Percentiles rank a stretch among this genome's conserved stretches.
Evolutionary conservation across 208 protist genomes (phyloP).

Genomic region (Leishmania mexicana): DNA sequence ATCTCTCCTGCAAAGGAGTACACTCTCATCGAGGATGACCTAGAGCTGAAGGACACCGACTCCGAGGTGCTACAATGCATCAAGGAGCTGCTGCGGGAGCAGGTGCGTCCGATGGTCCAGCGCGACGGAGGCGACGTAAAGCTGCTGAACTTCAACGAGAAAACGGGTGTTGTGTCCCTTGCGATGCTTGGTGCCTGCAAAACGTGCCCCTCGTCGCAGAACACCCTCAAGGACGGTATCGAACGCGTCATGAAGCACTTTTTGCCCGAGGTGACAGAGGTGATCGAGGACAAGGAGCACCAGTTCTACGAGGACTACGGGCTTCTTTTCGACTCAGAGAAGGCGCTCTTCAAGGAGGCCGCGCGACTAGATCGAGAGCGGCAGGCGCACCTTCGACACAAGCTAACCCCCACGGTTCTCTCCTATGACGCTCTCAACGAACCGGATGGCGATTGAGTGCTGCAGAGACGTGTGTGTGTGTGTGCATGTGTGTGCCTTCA

Average conservation of each 20-base stretch:
- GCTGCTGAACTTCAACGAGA: constrained; percentile 83
- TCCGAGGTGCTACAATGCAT: constrained; percentile 92
- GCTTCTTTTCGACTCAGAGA: constrained; percentile 80
- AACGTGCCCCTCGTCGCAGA: constrained; percentile 87
- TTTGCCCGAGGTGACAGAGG: constrained; percentile 87
- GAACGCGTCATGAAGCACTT: constrained; percentile 94
- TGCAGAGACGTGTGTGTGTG: neutral
- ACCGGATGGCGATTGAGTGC: constrained; percentile 71
- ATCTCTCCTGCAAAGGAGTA: constrained; percentile 77
- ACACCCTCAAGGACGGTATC: constrained; percentile 92
- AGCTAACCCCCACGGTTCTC: constrained; percentile 61
- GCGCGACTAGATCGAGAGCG: constrained; percentile 64
- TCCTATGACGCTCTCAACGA: constrained; percentile 81
- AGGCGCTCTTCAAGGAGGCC: constrained; percentile 76
- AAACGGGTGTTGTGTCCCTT: constrained; percentile 88
- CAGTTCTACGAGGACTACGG: constrained; percentile 86
- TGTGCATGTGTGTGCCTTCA: no score
- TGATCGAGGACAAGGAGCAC: constrained; percentile 73
- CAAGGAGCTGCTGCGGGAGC: constrained; percentile 92
- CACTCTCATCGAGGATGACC: constrained; percentile 85
- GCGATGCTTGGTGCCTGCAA: constrained; percentile 92
- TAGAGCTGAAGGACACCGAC: constrained; percentile 65
- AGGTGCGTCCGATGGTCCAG: constrained; percentile 93
- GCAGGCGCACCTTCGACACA: constrained; percentile 38
- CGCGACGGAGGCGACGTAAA: constrained; percentile 93